These are phyloP conservation scores for Ustilago vetiveriae DNA, from an alignment of 1,284 basidiomycete species.

Conservation along the genomic window DNA sequence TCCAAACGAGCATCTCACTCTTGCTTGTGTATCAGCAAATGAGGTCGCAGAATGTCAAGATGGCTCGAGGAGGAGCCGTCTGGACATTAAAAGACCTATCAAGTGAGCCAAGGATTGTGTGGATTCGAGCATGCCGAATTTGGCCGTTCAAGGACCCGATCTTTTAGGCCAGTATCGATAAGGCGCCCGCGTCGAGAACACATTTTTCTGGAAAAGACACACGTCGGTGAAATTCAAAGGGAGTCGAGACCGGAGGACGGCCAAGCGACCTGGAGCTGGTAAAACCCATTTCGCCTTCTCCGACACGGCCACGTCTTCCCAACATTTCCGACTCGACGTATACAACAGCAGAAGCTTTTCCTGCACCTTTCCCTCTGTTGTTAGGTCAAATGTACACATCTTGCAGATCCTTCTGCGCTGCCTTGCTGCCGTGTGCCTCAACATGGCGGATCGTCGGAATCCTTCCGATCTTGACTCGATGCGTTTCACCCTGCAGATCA, in stretches of 20 bases:
- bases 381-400: no score
- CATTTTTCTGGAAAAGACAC: no score
- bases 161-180: conserved; percentile 1
- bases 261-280: no score
- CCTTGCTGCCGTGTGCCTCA: no score
- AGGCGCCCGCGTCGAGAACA: no score
- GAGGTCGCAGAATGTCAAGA: not conserved
- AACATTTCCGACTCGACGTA: conserved; percentile 40
- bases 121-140: not conserved
- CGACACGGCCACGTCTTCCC: conserved; percentile 27
- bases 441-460: not conserved
- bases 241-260: not conserved
- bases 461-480: not conserved
- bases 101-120: no score
- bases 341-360: no score
- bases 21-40: not conserved
- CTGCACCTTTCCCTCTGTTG: no score
- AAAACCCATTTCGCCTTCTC: conserved; percentile 11
- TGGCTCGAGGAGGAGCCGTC: no score
- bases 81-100: no score
- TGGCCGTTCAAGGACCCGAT: not conserved
- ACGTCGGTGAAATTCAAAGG: not conserved
- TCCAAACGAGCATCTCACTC: no score
- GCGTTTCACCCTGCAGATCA: conserved; percentile 1
- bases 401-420: no score